These are phyloP conservation scores for Talaromyces pinophilus DNA, from an alignment of 2,329 filamentous ascomycete genomes.

Conservation along the genomic window DNA sequence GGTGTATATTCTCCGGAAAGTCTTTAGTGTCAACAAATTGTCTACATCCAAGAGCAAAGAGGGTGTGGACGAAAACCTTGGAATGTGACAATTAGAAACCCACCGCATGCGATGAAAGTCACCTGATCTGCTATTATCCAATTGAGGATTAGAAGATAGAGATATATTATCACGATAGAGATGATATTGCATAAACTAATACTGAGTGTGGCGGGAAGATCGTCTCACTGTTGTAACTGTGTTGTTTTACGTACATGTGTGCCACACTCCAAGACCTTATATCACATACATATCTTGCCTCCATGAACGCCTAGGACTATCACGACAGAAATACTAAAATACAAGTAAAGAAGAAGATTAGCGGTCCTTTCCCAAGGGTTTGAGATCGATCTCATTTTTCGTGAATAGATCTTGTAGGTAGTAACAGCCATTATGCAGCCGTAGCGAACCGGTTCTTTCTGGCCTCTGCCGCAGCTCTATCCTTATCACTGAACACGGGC, in stretches of 20 bases:
- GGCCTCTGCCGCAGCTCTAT: conserved; percentile 47
- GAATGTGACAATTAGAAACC: neutral
- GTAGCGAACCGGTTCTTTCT: conserved; percentile 51
- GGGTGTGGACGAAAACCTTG: neutral
- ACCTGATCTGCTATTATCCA: conserved; percentile 10
- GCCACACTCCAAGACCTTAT: neutral
- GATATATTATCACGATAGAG: neutral
- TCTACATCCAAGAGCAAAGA: conserved; percentile 1
- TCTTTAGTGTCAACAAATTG: neutral
- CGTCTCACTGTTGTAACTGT: neutral
- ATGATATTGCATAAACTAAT: conserved; percentile 2
- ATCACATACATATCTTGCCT: conserved; percentile 2
- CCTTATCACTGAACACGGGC: conserved; percentile 42
- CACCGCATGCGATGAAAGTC: conserved; percentile 9
- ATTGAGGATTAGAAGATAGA: neutral
- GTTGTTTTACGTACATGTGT: neutral
- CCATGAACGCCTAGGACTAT: conserved; percentile 9
- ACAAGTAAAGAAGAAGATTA: conserved; percentile 4
- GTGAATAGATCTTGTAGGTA: neutral
- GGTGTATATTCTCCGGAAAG: conserved; percentile 12
- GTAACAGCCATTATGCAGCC: conserved; percentile 28
- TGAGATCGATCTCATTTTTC: neutral
- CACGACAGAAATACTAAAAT: neutral
- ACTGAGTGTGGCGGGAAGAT: neutral
- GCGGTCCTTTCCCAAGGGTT: neutral